These are phyloP conservation scores for Clohesyomyces aquaticus DNA, from an alignment of 495 filamentous ascomycete species.

Conservation along the genomic window DNA sequence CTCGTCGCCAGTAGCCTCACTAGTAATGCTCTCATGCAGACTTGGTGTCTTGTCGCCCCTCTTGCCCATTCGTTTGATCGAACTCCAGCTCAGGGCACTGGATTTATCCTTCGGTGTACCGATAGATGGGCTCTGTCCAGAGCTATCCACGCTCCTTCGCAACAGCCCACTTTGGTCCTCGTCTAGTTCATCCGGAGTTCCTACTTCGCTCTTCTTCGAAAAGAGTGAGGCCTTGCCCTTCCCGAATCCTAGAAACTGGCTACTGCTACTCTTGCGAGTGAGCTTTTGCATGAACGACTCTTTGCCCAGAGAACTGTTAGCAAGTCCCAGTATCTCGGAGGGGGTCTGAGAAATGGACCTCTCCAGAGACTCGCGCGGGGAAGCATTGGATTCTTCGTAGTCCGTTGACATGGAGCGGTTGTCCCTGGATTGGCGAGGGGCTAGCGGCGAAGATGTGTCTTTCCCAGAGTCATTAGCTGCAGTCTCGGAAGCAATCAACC, in stretches of 20 bases:
- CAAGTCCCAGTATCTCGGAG: slow-evolving; percentile 32
- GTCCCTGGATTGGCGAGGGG: slow-evolving; percentile 43
- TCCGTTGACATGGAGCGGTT: slow-evolving; percentile 44
- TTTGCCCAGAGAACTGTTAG: slow-evolving; percentile 33
- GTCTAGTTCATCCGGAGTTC: slow-evolving; percentile 32
- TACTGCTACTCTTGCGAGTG: slow-evolving; percentile 44
- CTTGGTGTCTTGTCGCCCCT: slow-evolving; percentile 40
- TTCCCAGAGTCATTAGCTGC: slow-evolving; percentile 21
- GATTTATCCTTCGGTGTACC: slow-evolving; percentile 35
- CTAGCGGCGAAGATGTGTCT: slow-evolving; percentile 40
- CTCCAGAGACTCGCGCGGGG: slow-evolving; percentile 40
- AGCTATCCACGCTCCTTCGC: slow-evolving; percentile 23
- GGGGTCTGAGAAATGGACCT: slow-evolving; percentile 41
- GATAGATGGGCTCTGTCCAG: slow-evolving; percentile 30
- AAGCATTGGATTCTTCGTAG: slow-evolving; percentile 36
- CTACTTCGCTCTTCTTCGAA: slow-evolving; percentile 34
- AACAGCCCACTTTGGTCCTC: slow-evolving; percentile 25
- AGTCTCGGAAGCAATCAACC: slow-evolving; percentile 20
- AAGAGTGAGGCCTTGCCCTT: slow-evolving; percentile 39
- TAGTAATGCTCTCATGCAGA: slow-evolving; percentile 41
- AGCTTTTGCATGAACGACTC: slow-evolving; percentile 49
- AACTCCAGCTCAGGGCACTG: slow-evolving; percentile 41
- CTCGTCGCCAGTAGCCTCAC: slow-evolving; percentile 39
- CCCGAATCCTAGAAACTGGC: slow-evolving; percentile 46
- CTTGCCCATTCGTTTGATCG: slow-evolving; percentile 39